Conservation (phyloP, 2,329 filamentous ascomycete species). For the Neofusicoccum sp. region DNA sequence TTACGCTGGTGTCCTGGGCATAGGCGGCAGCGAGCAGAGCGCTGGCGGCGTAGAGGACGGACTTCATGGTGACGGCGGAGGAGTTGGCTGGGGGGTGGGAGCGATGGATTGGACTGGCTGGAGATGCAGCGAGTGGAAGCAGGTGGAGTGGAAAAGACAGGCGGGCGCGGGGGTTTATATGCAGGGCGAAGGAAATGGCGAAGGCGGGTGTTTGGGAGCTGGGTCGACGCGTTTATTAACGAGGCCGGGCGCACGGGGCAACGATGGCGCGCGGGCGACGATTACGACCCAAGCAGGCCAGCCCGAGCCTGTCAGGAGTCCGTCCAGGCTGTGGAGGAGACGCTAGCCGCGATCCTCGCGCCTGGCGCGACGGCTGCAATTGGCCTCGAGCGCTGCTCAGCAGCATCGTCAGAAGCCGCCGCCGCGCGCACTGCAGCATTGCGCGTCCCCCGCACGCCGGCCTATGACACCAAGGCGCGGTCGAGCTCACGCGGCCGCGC, state of each 20-base stretch:
- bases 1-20: conserved; percentile 10
- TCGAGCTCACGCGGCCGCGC: conserved; percentile 7
- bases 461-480: background rate
- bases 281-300: background rate
- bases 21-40: conserved; percentile 16
- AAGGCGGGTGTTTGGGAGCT: conserved; percentile 12
- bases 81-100: background rate
- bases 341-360: background rate
- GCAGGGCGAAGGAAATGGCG: background rate
- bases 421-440: background rate
- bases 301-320: conserved; percentile 1
- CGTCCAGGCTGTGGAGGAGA: background rate
- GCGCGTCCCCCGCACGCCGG: background rate
- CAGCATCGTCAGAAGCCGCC: background rate
- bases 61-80: conserved; percentile 14
- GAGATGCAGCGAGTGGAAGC: conserved; percentile 14
- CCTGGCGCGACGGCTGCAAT: background rate
- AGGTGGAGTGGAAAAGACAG: background rate
- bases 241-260: background rate
- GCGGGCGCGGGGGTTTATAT: background rate
- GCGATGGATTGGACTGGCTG: background rate
- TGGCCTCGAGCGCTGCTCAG: background rate
- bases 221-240: background rate
- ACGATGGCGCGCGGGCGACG: background rate
- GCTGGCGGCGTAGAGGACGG: conserved; percentile 15